Conservation (phyloP, 2,329 filamentous ascomycete species). For the Pyrenophora seminiperda region DNA sequence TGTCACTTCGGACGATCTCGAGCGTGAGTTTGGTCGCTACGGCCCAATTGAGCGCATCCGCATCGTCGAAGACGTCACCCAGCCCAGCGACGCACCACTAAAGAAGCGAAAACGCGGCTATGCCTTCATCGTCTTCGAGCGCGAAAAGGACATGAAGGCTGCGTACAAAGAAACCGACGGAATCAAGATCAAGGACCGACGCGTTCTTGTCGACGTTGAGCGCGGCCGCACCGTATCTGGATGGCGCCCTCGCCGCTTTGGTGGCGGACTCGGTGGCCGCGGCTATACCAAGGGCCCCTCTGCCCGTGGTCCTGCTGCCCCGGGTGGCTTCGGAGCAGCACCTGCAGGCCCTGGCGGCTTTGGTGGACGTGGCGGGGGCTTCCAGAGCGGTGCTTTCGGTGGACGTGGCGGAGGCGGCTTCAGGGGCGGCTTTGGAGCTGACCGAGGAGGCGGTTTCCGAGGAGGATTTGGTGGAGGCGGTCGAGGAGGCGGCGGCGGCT, state of each 20-base stretch:
- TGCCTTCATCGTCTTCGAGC: constrained; percentile 95
- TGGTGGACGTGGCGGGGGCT: constrained; percentile 60
- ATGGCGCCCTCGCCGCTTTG: constrained; percentile 90
- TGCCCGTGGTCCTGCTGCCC: constrained; percentile 72
- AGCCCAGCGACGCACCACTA: constrained; percentile 63
- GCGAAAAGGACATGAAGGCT: constrained; percentile 99
- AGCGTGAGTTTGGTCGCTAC: constrained; percentile 90
- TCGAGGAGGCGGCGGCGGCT: constrained; percentile 31
- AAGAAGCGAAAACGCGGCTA: constrained; percentile 82
- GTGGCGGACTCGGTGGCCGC: constrained; percentile 88
- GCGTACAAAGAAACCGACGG: constrained; percentile 88
- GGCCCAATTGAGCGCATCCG: constrained; percentile 94
- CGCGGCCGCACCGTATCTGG: constrained; percentile 90
- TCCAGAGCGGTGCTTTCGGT: constrained; percentile 52
- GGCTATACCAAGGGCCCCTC: constrained; percentile 86
- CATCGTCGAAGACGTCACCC: constrained; percentile 78
- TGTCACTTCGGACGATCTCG: constrained; percentile 84
- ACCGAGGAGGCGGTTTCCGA: constrained; percentile 48
- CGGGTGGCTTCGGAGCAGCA: constrained; percentile 59
- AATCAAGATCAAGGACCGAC: constrained; percentile 88
- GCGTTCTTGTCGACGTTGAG: constrained; percentile 94
- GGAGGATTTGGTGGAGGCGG: constrained; percentile 54
- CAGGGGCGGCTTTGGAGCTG: constrained; percentile 54
- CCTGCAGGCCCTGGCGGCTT: constrained; percentile 59
- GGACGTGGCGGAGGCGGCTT: constrained; percentile 58